Percentiles rank a stretch among this genome's conserved stretches.
Evolutionary conservation across 306 rosid species (phyloP).

Genomic region (Acmispon strigosus): DNA sequence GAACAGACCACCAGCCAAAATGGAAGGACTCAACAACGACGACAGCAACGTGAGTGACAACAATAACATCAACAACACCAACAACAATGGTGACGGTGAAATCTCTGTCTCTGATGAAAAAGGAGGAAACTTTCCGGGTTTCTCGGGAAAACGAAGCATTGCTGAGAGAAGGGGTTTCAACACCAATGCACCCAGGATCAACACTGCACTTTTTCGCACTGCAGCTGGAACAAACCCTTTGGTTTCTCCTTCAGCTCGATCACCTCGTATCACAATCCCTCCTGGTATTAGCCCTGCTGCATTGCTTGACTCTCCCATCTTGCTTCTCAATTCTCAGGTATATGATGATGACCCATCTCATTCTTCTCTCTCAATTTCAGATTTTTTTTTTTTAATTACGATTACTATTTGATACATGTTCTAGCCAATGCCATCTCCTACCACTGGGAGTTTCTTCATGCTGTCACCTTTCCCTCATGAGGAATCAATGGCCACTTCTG

Average conservation of each 20-base stretch:
- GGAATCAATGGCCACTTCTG: conserved; percentile 19
- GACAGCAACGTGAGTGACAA: background rate
- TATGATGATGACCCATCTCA: background rate
- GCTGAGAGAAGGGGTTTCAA: conserved; percentile 70
- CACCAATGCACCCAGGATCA: conserved; percentile 41
- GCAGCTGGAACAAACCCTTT: conserved; percentile 11
- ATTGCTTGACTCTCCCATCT: conserved; percentile 66
- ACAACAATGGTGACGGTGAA: background rate
- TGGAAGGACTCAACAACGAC: too few species aligned
- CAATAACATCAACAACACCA: background rate
- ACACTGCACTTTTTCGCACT: conserved; percentile 31
- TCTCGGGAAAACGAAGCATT: conserved; percentile 28
- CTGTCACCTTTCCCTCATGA: conserved; percentile 26
- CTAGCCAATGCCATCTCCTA: conserved; percentile 78
- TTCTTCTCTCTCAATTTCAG: background rate
- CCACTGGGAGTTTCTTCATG: conserved; percentile 63
- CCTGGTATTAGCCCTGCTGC: conserved; percentile 70
- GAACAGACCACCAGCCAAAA: background rate
- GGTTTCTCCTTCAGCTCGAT: conserved; percentile 26
- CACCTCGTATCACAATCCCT: conserved; percentile 57
- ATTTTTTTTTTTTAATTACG: background rate
- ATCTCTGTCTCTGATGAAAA: background rate
- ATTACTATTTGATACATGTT: background rate
- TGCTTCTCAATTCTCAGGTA: conserved; percentile 75
- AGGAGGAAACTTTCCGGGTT: background rate